Conservation (phyloP, 192 early-diverging fungal species). For the Kappamyces sp. region DNA sequence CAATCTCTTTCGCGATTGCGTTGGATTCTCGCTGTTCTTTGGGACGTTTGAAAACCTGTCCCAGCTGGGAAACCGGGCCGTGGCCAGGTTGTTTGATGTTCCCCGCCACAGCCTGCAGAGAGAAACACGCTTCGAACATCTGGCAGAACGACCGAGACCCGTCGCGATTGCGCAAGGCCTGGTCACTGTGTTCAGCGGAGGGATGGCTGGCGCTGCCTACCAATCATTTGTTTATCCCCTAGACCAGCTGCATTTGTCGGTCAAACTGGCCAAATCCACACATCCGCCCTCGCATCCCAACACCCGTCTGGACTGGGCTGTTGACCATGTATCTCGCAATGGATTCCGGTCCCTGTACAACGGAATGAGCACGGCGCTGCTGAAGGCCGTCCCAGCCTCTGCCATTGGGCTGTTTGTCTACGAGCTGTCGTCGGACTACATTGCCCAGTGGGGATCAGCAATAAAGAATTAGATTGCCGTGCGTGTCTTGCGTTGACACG, state of each 20-base stretch:
- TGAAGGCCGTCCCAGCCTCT: slow-evolving; percentile 43
- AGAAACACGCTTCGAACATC: slow-evolving; percentile 15
- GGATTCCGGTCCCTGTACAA: slow-evolving; percentile 36
- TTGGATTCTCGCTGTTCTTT: slow-evolving; percentile 48
- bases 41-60: slow-evolving; percentile 40
- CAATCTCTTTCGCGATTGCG: slow-evolving; percentile 21
- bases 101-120: slow-evolving; percentile 10
- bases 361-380: slow-evolving; percentile 40
- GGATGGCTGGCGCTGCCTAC: slow-evolving; percentile 38
- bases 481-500: too few species aligned
- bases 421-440: slow-evolving; percentile 22
- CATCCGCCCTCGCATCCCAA: not conserved
- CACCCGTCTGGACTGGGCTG: not conserved
- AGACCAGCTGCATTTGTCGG: slow-evolving; percentile 18
- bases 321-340: not conserved
- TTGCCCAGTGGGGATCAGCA: too few species aligned
- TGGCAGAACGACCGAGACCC: slow-evolving; percentile 1
- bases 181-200: slow-evolving; percentile 37
- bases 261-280: not conserved
- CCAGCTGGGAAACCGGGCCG: slow-evolving; percentile 28
- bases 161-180: slow-evolving; percentile 24
- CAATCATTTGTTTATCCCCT: slow-evolving; percentile 40
- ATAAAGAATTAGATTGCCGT: too few species aligned
- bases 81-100: slow-evolving; percentile 22
- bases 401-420: slow-evolving; percentile 45